phyloP scores from a whole-genome alignment of 1,284 basidiomycete genomes.

The Marasmius tenuissimus region DNA sequence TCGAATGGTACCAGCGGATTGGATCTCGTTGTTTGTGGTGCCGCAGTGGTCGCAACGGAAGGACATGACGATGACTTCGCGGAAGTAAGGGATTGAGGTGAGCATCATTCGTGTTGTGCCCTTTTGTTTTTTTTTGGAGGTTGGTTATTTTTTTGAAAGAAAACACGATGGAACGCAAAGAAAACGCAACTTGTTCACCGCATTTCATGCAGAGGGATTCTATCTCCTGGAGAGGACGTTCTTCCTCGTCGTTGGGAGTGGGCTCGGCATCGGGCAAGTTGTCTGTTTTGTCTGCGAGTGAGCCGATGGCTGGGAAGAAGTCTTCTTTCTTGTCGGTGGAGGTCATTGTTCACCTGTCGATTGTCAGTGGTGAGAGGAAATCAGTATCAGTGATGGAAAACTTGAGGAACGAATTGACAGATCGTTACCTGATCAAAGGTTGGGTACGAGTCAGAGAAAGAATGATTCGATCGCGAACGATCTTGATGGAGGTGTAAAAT shows the following conservation, averaged over 20 bases:
- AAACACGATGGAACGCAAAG: slow-evolving; percentile 5
- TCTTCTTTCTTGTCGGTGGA: slow-evolving; percentile 11
- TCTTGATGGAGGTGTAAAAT: too few species aligned
- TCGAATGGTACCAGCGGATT: slow-evolving; percentile 87
- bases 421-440: too few species aligned
- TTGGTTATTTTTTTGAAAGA: too few species aligned
- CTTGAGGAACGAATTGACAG: too few species aligned
- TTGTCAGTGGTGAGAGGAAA: too few species aligned
- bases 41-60: slow-evolving; percentile 97
- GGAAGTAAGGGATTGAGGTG: slow-evolving; percentile 96
- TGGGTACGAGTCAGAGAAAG: too few species aligned
- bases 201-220: slow-evolving; percentile 96
- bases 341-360: too few species aligned
- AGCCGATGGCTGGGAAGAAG: slow-evolving; percentile 46
- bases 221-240: slow-evolving; percentile 78
- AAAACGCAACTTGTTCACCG: slow-evolving; percentile 70
- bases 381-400: too few species aligned
- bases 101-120: slow-evolving; percentile 91
- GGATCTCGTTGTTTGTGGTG: slow-evolving; percentile 90
- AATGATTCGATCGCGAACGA: too few species aligned
- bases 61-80: slow-evolving; percentile 94
- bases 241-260: slow-evolving; percentile 38
- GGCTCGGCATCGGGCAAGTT: slow-evolving; percentile 22
- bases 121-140: too few species aligned
- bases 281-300: slow-evolving; percentile 40